Percentiles rank a stretch among this genome's conserved stretches.
Conservation (phyloP, 139 green algal species). For the Chlorella vulgaris region DNA sequence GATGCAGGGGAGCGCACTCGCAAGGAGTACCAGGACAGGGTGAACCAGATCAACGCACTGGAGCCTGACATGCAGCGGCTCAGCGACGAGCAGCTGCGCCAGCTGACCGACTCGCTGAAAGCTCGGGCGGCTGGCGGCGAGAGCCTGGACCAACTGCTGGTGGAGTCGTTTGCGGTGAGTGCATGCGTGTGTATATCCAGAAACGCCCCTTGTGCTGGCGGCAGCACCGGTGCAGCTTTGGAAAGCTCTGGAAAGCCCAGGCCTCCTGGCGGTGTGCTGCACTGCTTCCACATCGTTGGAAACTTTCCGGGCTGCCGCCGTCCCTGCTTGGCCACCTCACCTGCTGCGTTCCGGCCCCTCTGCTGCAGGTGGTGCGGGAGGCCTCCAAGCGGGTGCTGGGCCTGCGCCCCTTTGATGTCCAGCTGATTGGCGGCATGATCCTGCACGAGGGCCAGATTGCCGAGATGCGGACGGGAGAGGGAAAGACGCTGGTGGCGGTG, state of each 20-base stretch:
- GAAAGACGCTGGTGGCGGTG: conserved; percentile 97
- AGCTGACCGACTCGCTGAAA: conserved; percentile 83
- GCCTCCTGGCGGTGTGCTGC: no score
- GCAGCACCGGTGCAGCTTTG: no score
- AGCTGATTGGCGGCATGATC: conserved; percentile 97
- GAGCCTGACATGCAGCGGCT: conserved; percentile 79
- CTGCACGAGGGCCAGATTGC: conserved; percentile 93
- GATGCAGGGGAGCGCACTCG: conserved; percentile 45
- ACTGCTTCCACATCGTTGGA: no score
- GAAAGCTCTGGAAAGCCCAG: no score
- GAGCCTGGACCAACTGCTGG: conserved; percentile 82
- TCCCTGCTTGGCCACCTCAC: no score
- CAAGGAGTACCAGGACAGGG: conserved; percentile 53
- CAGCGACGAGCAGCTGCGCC: conserved; percentile 80
- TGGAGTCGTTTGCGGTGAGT: conserved; percentile 85
- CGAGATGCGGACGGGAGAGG: conserved; percentile 98
- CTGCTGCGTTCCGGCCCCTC: no score
- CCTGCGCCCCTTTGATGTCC: conserved; percentile 97
- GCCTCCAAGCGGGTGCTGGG: conserved; percentile 90
- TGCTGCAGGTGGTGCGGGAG: conserved; percentile 93
- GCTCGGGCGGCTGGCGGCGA: conserved; percentile 65
- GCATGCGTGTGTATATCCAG: no score
- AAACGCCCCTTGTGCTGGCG: no score
- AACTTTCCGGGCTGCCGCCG: no score
- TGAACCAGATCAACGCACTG: conserved; percentile 90